Evolutionary conservation across 352 stramenopile genomes (phyloP).

Genomic region (Pythium dissimile): DNA sequence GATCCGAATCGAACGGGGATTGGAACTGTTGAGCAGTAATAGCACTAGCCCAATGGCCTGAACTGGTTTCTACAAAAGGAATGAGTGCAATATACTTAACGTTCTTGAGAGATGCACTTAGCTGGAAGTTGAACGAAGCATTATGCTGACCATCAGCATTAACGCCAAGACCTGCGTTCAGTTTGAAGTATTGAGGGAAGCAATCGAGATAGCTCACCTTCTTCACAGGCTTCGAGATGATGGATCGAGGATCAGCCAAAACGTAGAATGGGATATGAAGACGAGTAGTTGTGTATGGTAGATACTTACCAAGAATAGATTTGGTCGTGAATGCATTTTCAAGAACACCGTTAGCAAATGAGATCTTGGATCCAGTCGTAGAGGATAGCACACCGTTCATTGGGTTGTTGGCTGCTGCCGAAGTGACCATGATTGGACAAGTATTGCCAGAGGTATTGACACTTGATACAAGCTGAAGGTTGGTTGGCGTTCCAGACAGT

Average conservation of each 20-base stretch:
- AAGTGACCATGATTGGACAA: constrained; percentile 17
- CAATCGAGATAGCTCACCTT: constrained; percentile 21
- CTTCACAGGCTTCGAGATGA: constrained; percentile 28
- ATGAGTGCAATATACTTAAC: constrained; percentile 21
- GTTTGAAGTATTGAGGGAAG: constrained; percentile 22
- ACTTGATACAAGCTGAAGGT: constrained; percentile 1
- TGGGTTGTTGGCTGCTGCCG: constrained; percentile 8
- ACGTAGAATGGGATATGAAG: constrained; percentile 31
- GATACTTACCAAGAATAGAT: neutral
- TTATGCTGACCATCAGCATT: constrained; percentile 12
- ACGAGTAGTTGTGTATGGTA: constrained; percentile 16
- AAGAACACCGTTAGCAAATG: constrained; percentile 14
- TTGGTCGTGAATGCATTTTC: constrained; percentile 8
- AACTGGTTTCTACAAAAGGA: constrained; percentile 15
- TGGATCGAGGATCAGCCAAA: constrained; percentile 7
- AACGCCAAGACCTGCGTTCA: constrained; percentile 14
- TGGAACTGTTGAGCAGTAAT: constrained; percentile 14
- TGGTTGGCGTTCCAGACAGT: neutral
- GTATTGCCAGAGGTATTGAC: constrained; percentile 4
- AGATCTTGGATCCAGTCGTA: neutral
- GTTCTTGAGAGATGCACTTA: constrained; percentile 17
- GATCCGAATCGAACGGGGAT: constrained; percentile 22
- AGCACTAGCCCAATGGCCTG: neutral
- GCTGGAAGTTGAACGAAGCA: constrained; percentile 16
- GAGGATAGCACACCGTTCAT: constrained; percentile 8